These are phyloP conservation scores for Oidiodendron maius DNA, from an alignment of 495 filamentous ascomycete species.

Conservation along the genomic window DNA sequence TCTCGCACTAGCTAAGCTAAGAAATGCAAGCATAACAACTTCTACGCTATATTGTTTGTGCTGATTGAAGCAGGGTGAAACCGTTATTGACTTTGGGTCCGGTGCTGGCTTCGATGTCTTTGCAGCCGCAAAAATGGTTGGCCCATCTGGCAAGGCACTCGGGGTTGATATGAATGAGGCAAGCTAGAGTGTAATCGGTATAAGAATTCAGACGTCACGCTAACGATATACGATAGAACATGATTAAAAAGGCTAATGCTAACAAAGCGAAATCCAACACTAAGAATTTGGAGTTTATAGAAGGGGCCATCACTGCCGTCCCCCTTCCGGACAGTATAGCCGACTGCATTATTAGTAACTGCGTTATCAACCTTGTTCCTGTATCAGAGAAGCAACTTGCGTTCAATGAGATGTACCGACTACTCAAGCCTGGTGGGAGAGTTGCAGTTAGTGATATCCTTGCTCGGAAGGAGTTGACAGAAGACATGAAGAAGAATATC, in stretches of 20 bases:
- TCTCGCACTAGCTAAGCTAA: conserved; percentile 45
- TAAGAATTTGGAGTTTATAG: too few species aligned
- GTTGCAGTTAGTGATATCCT: conserved; percentile 64
- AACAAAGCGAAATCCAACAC: too few species aligned
- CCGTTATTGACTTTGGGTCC: conserved; percentile 55
- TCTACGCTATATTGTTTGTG: conserved; percentile 4
- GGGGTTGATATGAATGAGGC: conserved; percentile 66
- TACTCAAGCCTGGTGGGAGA: conserved; percentile 55
- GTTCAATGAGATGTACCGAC: conserved; percentile 55
- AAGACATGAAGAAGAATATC: conserved; percentile 5
- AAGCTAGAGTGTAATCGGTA: background rate
- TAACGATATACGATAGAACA: too few species aligned
- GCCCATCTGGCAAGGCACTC: conserved; percentile 45
- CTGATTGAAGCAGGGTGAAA: conserved; percentile 44
- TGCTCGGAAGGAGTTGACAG: conserved; percentile 4
- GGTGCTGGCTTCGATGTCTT: conserved; percentile 63
- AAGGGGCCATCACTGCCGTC: conserved; percentile 49
- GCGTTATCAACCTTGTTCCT: conserved; percentile 57
- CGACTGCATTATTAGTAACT: conserved; percentile 57
- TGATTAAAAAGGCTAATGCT: too few species aligned
- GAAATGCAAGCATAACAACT: conserved; percentile 30
- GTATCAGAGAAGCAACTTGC: conserved; percentile 46
- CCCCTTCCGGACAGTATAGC: conserved; percentile 35
- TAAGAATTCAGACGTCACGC: too few species aligned
- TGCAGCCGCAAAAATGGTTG: conserved; percentile 52